Evolutionary conservation across 2,329 filamentous ascomycete species (phyloP).

Genomic region (Pyrenochaeta sp.): DNA sequence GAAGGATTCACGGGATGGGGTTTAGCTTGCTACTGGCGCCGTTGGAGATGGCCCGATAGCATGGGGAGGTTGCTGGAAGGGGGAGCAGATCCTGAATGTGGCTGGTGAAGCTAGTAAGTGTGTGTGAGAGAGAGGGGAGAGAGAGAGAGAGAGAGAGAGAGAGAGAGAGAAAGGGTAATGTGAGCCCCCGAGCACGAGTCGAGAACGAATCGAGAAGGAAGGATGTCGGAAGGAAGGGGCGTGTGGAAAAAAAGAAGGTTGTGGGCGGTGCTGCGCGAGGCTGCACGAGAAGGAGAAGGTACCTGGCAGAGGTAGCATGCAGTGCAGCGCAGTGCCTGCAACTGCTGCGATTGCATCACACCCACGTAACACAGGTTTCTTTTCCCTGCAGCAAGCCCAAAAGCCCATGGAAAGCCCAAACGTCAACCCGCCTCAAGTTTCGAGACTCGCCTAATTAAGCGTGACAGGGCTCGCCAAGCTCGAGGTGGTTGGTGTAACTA

Average conservation of each 20-base stretch:
- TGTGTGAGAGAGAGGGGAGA: no score
- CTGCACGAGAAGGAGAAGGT: not conserved
- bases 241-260: not conserved
- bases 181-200: not conserved
- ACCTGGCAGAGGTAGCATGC: not conserved
- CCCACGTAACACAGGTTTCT: not conserved
- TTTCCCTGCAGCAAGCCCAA: slow-evolving; percentile 1
- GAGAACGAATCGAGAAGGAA: not conserved
- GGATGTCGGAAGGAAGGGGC: not conserved
- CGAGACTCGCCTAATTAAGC: not conserved
- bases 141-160: no score
- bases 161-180: not conserved
- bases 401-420: not conserved
- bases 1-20: not conserved
- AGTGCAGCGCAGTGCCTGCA: not conserved
- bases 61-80: not conserved
- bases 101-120: not conserved
- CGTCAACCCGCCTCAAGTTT: not conserved
- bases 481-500: not conserved
- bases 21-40: not conserved
- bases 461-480: not conserved
- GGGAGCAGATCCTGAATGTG: not conserved
- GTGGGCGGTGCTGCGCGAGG: not conserved
- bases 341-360: slow-evolving; percentile 1
- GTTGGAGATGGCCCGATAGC: not conserved